These are phyloP conservation scores for Pneumocystis sp. DNA, from an alignment of 1,139 yeast species.

Conservation along the genomic window DNA sequence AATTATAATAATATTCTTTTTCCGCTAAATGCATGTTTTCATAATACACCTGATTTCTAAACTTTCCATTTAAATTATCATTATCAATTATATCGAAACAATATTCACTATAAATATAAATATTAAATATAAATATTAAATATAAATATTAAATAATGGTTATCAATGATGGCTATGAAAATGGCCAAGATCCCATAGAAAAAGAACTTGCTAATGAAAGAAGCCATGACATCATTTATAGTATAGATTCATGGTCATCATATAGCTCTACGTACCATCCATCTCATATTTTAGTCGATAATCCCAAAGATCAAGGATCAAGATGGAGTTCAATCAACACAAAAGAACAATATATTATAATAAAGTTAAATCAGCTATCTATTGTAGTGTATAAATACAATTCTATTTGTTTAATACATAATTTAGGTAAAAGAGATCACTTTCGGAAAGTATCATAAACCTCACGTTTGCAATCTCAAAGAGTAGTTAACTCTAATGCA, in stretches of 20 bases:
- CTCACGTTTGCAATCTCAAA: slow-evolving; percentile 1
- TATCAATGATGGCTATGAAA: not conserved
- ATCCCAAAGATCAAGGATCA: not conserved
- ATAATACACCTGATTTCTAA: not conserved
- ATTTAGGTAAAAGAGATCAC: not conserved
- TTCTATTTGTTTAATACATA: not conserved
- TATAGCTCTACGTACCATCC: not conserved
- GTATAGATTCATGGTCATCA: slow-evolving; percentile 1
- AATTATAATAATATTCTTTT: not conserved
- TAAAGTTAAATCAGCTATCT: not conserved
- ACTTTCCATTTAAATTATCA: not conserved
- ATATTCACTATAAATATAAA: not conserved
- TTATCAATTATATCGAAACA: not conserved
- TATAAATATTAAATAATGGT: not conserved
- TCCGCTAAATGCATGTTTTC: not conserved
- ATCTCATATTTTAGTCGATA: not conserved
- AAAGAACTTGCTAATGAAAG: not conserved
- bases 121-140: not conserved
- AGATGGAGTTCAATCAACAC: not conserved
- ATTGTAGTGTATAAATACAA: not conserved
- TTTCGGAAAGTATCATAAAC: not conserved
- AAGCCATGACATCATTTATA: not conserved
- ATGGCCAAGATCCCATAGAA: not conserved
- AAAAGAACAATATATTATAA: not conserved
- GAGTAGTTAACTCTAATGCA: not conserved